A percentile compares a stretch with the other conserved stretches of the same genome.
These are phyloP conservation scores for Yarrowia sp. DNA, from an alignment of 805 yeast species.

Conservation along the genomic window DNA sequence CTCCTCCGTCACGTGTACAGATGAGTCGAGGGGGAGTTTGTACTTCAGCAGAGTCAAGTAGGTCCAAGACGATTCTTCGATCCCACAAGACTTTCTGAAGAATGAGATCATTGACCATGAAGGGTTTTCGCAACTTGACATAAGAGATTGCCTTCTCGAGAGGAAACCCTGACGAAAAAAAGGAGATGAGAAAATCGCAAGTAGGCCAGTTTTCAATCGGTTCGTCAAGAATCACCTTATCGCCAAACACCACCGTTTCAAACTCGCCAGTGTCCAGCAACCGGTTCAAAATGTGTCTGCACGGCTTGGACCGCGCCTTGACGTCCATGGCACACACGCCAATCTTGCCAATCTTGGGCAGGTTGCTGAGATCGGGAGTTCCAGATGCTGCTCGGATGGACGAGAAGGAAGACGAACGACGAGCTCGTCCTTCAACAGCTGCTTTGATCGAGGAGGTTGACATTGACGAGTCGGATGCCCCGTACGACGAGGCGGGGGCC, in stretches of 20 bases:
- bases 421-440: slow-evolving; percentile 3
- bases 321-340: slow-evolving; percentile 99
- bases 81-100: slow-evolving; percentile 98
- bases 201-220: slow-evolving; percentile 97
- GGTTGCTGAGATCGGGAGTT: slow-evolving; percentile 20
- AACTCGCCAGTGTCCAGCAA: slow-evolving; percentile 91
- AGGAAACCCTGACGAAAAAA: slow-evolving; percentile 96
- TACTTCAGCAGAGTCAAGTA: slow-evolving; percentile 77
- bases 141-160: slow-evolving; percentile 91
- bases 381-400: slow-evolving; percentile 18
- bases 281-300: slow-evolving; percentile 83
- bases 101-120: slow-evolving; percentile 77
- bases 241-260: slow-evolving; percentile 95
- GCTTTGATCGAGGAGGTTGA: slow-evolving; percentile 20
- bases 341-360: slow-evolving; percentile 68
- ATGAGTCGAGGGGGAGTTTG: slow-evolving; percentile 87
- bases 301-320: slow-evolving; percentile 93
- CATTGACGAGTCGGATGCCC: slow-evolving; percentile 11
- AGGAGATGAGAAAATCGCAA: slow-evolving; percentile 90
- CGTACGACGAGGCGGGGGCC: slow-evolving; percentile 15
- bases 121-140: slow-evolving; percentile 86
- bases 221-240: slow-evolving; percentile 93
- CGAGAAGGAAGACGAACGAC: slow-evolving; percentile 15
- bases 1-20: slow-evolving; percentile 96
- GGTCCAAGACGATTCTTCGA: slow-evolving; percentile 77